phyloP scores from a whole-genome alignment of 805 yeast genomes.

The Saccharomycopsis selenospora region DNA sequence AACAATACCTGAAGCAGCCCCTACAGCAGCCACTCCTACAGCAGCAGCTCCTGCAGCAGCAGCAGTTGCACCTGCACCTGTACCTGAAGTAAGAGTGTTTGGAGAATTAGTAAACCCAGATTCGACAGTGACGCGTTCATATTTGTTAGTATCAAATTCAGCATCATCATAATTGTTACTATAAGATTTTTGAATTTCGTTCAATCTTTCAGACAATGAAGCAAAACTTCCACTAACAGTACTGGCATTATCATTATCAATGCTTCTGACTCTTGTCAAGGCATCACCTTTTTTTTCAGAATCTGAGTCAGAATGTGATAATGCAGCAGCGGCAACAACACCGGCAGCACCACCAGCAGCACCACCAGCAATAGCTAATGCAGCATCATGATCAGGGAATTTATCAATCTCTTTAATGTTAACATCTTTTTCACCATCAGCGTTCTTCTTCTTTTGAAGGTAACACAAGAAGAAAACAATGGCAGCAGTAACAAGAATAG shows the following conservation, averaged over 20 bases:
- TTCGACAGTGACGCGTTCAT: background rate
- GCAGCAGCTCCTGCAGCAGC: constrained; percentile 8
- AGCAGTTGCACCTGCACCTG: constrained; percentile 1
- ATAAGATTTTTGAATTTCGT: constrained; percentile 21
- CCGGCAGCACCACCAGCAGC: constrained; percentile 15
- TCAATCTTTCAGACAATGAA: constrained; percentile 19
- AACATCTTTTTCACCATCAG: constrained; percentile 16
- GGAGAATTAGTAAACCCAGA: background rate
- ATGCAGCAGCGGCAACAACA: constrained; percentile 17
- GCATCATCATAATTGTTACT: constrained; percentile 9
- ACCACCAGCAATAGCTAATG: constrained; percentile 1
- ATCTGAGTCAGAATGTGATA: constrained; percentile 6
- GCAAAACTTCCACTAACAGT: constrained; percentile 21
- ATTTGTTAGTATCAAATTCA: constrained; percentile 2
- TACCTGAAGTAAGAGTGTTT: background rate
- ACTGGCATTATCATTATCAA: constrained; percentile 18
- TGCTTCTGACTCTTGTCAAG: constrained; percentile 11
- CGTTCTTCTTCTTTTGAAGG: constrained; percentile 6
- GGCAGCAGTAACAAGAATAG: constrained; percentile 5
- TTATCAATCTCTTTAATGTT: constrained; percentile 9
- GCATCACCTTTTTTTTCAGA: constrained; percentile 4
- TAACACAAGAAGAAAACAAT: constrained; percentile 13
- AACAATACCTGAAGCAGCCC: constrained; percentile 3
- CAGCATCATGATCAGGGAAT: background rate
- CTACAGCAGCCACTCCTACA: constrained; percentile 7